Percentiles rank a stretch among this genome's conserved stretches.
These are phyloP conservation scores for Striga asiatica DNA, from an alignment of 257 asterid genomes.

Conservation along the genomic window DNA sequence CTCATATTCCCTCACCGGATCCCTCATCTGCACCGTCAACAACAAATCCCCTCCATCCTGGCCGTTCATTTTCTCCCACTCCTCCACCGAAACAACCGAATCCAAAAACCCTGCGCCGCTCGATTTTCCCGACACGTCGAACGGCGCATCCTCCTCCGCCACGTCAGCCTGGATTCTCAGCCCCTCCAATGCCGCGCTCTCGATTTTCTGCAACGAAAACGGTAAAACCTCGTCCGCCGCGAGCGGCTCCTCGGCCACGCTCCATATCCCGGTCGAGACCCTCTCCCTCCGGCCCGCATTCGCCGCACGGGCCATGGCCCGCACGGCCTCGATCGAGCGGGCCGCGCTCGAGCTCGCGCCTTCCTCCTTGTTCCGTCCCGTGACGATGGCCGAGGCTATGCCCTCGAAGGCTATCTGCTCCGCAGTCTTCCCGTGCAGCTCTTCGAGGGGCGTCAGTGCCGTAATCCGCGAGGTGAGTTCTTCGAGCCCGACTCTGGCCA, in stretches of 20 bases:
- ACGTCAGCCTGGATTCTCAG: slow-evolving; percentile 65
- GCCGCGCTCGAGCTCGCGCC: slow-evolving; percentile 88
- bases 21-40: slow-evolving; percentile 61
- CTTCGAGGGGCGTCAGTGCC: slow-evolving; percentile 74
- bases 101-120: slow-evolving; percentile 28
- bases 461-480: slow-evolving; percentile 42
- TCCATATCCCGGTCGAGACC: slow-evolving; percentile 71
- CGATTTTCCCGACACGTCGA: slow-evolving; percentile 70
- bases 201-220: slow-evolving; percentile 68
- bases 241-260: slow-evolving; percentile 46
- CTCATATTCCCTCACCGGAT: slow-evolving; percentile 80
- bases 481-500: slow-evolving; percentile 64
- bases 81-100: slow-evolving; percentile 60
- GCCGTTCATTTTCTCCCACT: slow-evolving; percentile 25
- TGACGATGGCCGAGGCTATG: slow-evolving; percentile 72
- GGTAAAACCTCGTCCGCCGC: slow-evolving; percentile 51
- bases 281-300: slow-evolving; percentile 51
- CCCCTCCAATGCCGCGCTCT: slow-evolving; percentile 60
- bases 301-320: slow-evolving; percentile 61
- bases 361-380: slow-evolving; percentile 55
- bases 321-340: slow-evolving; percentile 51
- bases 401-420: slow-evolving; percentile 95
- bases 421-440: slow-evolving; percentile 73
- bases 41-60: slow-evolving; percentile 24
- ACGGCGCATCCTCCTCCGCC: slow-evolving; percentile 67